These are phyloP conservation scores for Suhomyces coccinellae DNA, from an alignment of 1,139 yeast species.

Conservation along the genomic window DNA sequence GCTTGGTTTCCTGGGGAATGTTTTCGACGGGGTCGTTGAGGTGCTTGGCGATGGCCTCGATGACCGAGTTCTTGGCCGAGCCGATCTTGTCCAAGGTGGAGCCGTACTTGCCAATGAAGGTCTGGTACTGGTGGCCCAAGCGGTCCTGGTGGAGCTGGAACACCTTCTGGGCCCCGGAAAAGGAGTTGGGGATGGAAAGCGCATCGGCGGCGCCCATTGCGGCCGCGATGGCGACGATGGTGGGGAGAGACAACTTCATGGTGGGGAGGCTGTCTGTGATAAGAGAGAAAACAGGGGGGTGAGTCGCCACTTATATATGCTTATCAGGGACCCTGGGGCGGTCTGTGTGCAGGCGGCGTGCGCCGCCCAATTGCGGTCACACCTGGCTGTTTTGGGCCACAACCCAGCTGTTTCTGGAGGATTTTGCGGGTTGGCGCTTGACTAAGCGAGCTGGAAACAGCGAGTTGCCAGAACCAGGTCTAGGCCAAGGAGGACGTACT, in stretches of 20 bases:
- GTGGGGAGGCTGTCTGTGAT: neutral
- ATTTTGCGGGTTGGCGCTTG: neutral
- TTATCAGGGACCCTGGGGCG: neutral
- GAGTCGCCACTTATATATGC: neutral
- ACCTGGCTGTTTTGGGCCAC: conserved; percentile 1
- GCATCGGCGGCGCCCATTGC: conserved; percentile 28
- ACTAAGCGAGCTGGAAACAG: too few species aligned
- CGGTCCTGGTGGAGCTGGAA: conserved; percentile 23
- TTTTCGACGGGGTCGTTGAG: conserved; percentile 50
- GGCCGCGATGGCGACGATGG: conserved; percentile 28
- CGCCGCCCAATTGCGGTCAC: conserved; percentile 1
- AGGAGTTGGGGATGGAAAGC: conserved; percentile 33
- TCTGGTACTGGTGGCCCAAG: conserved; percentile 17
- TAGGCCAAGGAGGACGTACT: too few species aligned
- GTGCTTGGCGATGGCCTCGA: conserved; percentile 34
- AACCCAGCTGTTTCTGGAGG: conserved; percentile 1
- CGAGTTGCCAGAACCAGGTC: too few species aligned
- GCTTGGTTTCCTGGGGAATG: conserved; percentile 49
- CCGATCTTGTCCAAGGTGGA: conserved; percentile 20
- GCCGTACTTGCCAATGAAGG: conserved; percentile 19
- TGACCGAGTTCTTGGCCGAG: conserved; percentile 24
- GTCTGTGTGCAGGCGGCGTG: neutral
- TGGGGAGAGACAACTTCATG: conserved; percentile 33
- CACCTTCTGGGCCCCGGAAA: conserved; percentile 30
- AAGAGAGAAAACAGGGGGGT: neutral